Evolutionary conservation across 139 green algal genomes (phyloP).

Genomic region (Diplosphaera chodatii): DNA sequence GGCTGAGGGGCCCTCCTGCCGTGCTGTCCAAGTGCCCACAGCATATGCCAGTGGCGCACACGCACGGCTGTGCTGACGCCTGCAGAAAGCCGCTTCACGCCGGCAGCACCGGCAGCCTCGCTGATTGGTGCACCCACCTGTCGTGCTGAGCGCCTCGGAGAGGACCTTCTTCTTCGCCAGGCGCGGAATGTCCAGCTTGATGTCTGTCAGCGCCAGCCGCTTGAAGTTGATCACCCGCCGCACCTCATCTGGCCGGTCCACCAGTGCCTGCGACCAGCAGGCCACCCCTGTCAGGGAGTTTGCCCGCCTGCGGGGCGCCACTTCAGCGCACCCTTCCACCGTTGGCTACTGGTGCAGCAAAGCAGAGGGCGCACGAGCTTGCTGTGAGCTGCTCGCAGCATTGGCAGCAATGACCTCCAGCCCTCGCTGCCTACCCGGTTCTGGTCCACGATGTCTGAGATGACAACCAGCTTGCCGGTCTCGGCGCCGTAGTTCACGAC

Average conservation of each 20-base stretch:
- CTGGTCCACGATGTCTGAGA: conserved; percentile 75
- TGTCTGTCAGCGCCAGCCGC: conserved; percentile 88
- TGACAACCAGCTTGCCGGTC: conserved; percentile 58
- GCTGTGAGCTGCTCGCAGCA: no score
- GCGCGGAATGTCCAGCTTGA: conserved; percentile 86
- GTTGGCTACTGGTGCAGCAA: not conserved
- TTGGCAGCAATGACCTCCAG: no score
- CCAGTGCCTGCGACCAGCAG: conserved; percentile 67
- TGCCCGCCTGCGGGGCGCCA: not conserved
- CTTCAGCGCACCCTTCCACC: not conserved
- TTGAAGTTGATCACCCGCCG: conserved; percentile 83
- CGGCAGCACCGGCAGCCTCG: no score
- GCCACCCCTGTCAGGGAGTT: not conserved
- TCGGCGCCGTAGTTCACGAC: conserved; percentile 74
- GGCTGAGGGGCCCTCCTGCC: no score
- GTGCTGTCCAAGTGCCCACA: no score
- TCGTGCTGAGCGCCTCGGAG: conserved; percentile 13
- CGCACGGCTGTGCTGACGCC: no score
- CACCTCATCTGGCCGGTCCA: conserved; percentile 77
- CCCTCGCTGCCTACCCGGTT: conserved; percentile 70
- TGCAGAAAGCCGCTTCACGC: no score
- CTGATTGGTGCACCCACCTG: no score
- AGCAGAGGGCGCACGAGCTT: not conserved
- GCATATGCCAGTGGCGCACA: no score
- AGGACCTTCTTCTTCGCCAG: conserved; percentile 86